Evolutionary conservation across 2,329 filamentous ascomycete genomes (phyloP), one percentile per base, ranked within the genome.

Genomic region (Diaporthe citriasiana): DNA sequence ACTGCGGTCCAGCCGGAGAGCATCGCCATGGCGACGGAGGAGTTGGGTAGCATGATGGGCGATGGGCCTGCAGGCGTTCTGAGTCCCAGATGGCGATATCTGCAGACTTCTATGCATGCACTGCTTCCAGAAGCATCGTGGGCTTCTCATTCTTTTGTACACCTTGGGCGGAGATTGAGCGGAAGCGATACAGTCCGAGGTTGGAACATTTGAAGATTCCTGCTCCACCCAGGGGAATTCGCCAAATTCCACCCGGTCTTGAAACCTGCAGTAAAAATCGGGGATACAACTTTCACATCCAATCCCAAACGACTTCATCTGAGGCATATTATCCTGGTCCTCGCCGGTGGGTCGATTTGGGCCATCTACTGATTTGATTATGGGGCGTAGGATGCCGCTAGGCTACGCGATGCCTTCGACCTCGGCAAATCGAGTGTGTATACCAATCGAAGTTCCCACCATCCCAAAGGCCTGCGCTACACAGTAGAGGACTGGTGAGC

Each of bases 221-320:
- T 63, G 13, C 59, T 63, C 59, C 59, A 63, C 59, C 38, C 59
- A 30, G 40, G 57, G 57, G 57, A 63, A 60, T 12, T 45, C 57
- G 40, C 27, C 59, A 45, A 33, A 63, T 30, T 63, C 59, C 59
- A 45, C 40, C 59, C 9, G 38, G 40, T 63, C 40, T 63, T 47
- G 59, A 63, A 63, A 63, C 59, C 59, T 63, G 59, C 40, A 45
- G 25, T 47, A 15, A 45, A 63, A 63, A 63, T 45, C 40, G 59
- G 59, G 59, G 59, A 63, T n/a, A 47, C 15, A 17, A 15, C 40
- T 15, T 63, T 63, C 8, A 33, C 59, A 15, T 7, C 59, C 59
- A 47, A 47, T 47, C 40, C 59, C 12, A 60, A 45, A 63, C 25
- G 38, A 63, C 59, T 45, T 45, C 59, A 63, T 47, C 59, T 63